Conservation (phyloP, 306 rosid species). For the Ormosia emarginata region DNA sequence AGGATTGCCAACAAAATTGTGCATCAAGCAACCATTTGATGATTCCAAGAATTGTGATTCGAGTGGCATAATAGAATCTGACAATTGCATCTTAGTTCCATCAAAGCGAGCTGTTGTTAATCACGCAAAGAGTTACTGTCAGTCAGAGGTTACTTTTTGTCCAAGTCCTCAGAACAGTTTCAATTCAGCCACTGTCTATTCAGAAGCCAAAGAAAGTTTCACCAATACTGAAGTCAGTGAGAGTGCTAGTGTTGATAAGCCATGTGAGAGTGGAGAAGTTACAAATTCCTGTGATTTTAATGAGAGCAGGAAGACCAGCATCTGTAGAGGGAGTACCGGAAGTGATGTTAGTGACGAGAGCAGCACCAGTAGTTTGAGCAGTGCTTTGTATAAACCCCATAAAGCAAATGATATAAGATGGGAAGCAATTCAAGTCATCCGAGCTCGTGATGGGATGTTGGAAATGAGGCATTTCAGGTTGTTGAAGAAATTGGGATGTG, state of each 20-base stretch:
- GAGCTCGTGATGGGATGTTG: conserved; percentile 58
- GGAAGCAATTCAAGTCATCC: conserved; percentile 72
- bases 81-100: conserved; percentile 30
- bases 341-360: conserved; percentile 78
- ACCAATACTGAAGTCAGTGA: conserved; percentile 82
- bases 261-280: conserved; percentile 45
- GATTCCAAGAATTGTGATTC: conserved; percentile 31
- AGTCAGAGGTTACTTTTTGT: conserved; percentile 44
- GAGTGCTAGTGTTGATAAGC: conserved; percentile 58
- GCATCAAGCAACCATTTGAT: conserved; percentile 29
- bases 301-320: conserved; percentile 73
- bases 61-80: conserved; percentile 43
- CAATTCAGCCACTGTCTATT: conserved; percentile 64
- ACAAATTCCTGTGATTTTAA: conserved; percentile 49
- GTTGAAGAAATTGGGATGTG: conserved; percentile 62
- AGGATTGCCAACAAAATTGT: conserved; percentile 30
- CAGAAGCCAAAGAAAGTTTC: conserved; percentile 93
- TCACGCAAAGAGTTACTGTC: conserved; percentile 42
- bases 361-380: conserved; percentile 67
- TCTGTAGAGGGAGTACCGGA: conserved; percentile 73
- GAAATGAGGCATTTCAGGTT: conserved; percentile 66
- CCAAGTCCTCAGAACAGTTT: conserved; percentile 82
- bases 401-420: conserved; percentile 73
- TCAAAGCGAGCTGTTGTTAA: conserved; percentile 32
- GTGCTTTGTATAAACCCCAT: conserved; percentile 70